Evolutionary conservation across 2,329 filamentous ascomycete genomes (phyloP).

Genomic region (Talaromyces sp.): DNA sequence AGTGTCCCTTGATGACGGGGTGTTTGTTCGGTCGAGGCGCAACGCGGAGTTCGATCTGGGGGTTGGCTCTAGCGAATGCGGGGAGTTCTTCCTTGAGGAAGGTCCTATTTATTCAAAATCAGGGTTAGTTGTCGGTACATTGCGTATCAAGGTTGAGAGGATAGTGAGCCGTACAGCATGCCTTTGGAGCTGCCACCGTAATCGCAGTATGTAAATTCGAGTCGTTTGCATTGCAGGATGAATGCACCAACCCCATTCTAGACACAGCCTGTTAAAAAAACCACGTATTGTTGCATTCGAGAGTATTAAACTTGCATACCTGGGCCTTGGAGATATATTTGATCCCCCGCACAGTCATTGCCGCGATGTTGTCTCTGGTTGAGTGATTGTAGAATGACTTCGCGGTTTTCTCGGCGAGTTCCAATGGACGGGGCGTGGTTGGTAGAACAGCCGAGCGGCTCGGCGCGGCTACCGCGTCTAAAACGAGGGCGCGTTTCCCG

Average conservation of each 20-base stretch:
- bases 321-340: slow-evolving; percentile 51
- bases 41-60: slow-evolving; percentile 84
- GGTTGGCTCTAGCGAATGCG: slow-evolving; percentile 72
- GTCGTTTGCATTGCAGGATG: slow-evolving; percentile 91
- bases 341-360: slow-evolving; percentile 44
- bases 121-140: neutral
- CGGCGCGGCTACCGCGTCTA: slow-evolving; percentile 19
- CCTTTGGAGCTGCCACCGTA: slow-evolving; percentile 87
- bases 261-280: neutral
- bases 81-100: slow-evolving; percentile 76
- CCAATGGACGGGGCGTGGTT: slow-evolving; percentile 15
- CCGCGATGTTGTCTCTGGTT: slow-evolving; percentile 10
- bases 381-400: neutral
- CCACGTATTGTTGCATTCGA: slow-evolving; percentile 11
- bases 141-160: neutral
- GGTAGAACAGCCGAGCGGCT: slow-evolving; percentile 16
- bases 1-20: slow-evolving; percentile 81
- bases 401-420: neutral
- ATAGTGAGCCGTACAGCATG: slow-evolving; percentile 67
- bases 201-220: slow-evolving; percentile 97
- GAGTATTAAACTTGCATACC: slow-evolving; percentile 34
- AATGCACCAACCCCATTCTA: slow-evolving; percentile 93
- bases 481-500: neutral
- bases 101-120: slow-evolving; percentile 46
- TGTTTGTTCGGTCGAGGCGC: slow-evolving; percentile 86